A percentile compares a stretch with the other conserved stretches of the same genome.
phyloP scores from a whole-genome alignment of 352 stramenopile genomes.

The Synura sp. region DNA sequence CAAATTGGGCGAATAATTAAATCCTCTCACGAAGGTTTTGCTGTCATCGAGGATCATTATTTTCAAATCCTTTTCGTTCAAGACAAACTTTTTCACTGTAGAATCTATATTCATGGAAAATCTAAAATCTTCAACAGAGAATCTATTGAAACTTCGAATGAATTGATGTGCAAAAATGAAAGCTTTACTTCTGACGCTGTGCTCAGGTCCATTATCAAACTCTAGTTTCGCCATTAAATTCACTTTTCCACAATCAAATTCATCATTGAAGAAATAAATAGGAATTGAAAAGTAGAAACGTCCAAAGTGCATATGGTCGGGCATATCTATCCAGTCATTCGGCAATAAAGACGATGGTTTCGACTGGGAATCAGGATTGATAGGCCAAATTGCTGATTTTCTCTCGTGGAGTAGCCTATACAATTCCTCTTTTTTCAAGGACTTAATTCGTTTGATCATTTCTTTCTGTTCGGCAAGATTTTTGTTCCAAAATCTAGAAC shows the following conservation, averaged over 20 bases:
- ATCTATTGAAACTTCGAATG: constrained; percentile 37
- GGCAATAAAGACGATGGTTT: constrained; percentile 35
- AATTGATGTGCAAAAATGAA: constrained; percentile 38
- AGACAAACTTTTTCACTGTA: constrained; percentile 37
- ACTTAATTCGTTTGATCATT: constrained; percentile 38
- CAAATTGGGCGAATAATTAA: constrained; percentile 37
- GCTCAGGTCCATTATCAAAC: background rate
- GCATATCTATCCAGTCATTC: constrained; percentile 35
- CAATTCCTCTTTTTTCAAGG: constrained; percentile 36
- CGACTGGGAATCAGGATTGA: constrained; percentile 32
- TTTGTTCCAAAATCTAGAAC: constrained; percentile 37
- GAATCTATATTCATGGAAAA: constrained; percentile 38
- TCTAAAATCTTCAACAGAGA: constrained; percentile 37
- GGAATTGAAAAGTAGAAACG: constrained; percentile 36
- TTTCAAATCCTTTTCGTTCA: constrained; percentile 37
- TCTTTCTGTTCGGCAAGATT: constrained; percentile 35
- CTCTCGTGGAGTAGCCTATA: constrained; percentile 32
- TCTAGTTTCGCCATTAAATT: constrained; percentile 35
- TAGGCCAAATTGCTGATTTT: constrained; percentile 36
- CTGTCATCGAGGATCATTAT: constrained; percentile 35
- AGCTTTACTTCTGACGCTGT: constrained; percentile 31
- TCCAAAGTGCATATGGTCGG: constrained; percentile 32
- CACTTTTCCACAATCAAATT: constrained; percentile 37
- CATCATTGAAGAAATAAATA: constrained; percentile 38
- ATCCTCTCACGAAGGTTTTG: constrained; percentile 33